phyloP scores from a whole-genome alignment of 805 yeast genomes.

The Cyberlindnera suaveolens region DNA sequence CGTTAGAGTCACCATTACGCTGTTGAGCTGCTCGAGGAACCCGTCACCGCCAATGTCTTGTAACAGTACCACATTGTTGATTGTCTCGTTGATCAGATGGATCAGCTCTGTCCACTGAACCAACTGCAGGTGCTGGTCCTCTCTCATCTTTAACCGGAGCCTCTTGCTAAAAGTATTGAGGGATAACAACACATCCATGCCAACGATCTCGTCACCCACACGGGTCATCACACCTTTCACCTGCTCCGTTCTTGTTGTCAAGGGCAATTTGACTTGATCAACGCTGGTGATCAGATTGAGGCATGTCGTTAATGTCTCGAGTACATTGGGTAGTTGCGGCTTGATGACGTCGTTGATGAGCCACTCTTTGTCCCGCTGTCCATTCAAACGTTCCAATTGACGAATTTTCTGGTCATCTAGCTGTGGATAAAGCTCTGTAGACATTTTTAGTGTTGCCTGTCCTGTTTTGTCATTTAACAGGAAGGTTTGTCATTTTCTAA shows the following conservation, averaged over 20 bases:
- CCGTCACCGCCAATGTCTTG: slow-evolving; percentile 27
- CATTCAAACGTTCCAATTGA: slow-evolving; percentile 3
- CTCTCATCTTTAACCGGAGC: slow-evolving; percentile 31
- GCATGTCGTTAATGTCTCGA: slow-evolving; percentile 38
- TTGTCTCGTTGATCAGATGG: slow-evolving; percentile 24
- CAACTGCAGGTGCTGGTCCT: slow-evolving; percentile 28
- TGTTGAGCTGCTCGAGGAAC: slow-evolving; percentile 15
- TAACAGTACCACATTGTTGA: slow-evolving; percentile 22
- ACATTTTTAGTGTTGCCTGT: slow-evolving; percentile 15
- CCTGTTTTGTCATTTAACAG: no score
- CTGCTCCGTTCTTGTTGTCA: slow-evolving; percentile 47
- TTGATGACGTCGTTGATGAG: slow-evolving; percentile 38
- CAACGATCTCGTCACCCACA: slow-evolving; percentile 45
- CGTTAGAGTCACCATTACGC: slow-evolving; percentile 20
- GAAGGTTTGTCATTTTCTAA: no score
- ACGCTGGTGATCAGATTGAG: slow-evolving; percentile 32
- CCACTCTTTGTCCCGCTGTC: slow-evolving; percentile 36
- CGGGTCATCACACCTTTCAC: slow-evolving; percentile 58
- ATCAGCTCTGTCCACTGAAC: slow-evolving; percentile 35
- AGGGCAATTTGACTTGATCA: slow-evolving; percentile 47
- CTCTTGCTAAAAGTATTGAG: slow-evolving; percentile 36
- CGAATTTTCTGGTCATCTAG: slow-evolving; percentile 17
- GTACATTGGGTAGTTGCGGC: slow-evolving; percentile 41
- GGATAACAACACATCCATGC: slow-evolving; percentile 36
- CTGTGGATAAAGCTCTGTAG: slow-evolving; percentile 28